phyloP scores from a whole-genome alignment of 2,329 filamentous ascomycete genomes.

The Neonectria ditissima region DNA sequence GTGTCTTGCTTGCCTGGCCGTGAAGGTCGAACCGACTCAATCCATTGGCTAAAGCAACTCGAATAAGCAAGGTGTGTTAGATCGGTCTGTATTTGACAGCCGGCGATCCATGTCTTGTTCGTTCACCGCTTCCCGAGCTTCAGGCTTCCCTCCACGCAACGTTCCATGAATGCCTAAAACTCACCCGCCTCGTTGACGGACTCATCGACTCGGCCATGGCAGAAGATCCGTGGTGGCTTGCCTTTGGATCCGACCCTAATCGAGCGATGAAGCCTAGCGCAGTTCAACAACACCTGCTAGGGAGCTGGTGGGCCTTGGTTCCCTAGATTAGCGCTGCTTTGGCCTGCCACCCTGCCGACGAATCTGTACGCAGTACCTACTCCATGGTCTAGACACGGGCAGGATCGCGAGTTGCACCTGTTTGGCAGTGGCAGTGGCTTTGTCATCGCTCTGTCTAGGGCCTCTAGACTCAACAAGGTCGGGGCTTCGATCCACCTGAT shows the following conservation, averaged over 20 bases:
- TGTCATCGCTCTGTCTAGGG: conserved; percentile 9
- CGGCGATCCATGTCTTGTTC: conserved; percentile 34
- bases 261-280: conserved; percentile 26
- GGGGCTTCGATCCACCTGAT: conserved; percentile 30
- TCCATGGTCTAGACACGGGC: conserved; percentile 7
- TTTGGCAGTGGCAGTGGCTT: conserved; percentile 2
- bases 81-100: conserved; percentile 25
- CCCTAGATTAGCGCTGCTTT: conserved; percentile 17
- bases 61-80: not conserved
- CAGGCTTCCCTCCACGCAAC: conserved; percentile 21
- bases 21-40: conserved; percentile 13
- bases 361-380: conserved; percentile 1
- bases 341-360: conserved; percentile 4
- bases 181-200: conserved; percentile 24
- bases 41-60: conserved; percentile 26
- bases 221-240: conserved; percentile 26
- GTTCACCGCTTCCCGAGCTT: conserved; percentile 40
- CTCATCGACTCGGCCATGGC: conserved; percentile 26
- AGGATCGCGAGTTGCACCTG: not conserved
- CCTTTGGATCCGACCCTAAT: conserved; percentile 28
- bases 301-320: conserved; percentile 10
- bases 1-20: conserved; percentile 3
- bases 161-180: conserved; percentile 22
- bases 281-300: conserved; percentile 20
- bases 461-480: conserved; percentile 27